Percentiles rank a stretch among this genome's conserved stretches.
Conservation (phyloP, 108 stramenopile species). For the Skeletonema potamos region DNA sequence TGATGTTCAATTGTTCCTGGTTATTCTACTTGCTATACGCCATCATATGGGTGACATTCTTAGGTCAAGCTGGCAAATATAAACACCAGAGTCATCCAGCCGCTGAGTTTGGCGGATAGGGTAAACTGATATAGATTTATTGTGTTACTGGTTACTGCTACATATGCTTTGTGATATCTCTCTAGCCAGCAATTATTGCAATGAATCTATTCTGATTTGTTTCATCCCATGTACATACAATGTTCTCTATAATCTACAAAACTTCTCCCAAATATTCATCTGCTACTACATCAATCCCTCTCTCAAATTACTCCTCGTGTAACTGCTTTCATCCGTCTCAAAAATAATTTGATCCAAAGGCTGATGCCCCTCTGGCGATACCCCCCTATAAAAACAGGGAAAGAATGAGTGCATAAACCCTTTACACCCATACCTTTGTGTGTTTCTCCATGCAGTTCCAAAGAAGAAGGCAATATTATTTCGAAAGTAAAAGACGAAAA, state of each 20-base stretch:
- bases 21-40: constrained; percentile 69
- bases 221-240: neutral
- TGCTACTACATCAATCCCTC: neutral
- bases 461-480: constrained; percentile 37
- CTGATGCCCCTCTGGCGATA: constrained; percentile 1
- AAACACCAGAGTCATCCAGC: neutral
- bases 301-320: constrained; percentile 2
- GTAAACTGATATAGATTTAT: neutral
- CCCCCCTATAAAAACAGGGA: constrained; percentile 21
- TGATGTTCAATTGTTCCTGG: constrained; percentile 81
- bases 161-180: too few relatives aligned
- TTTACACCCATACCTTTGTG: constrained; percentile 37
- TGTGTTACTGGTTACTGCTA: too few relatives aligned
- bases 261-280: neutral
- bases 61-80: constrained; percentile 47
- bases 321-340: constrained; percentile 21
- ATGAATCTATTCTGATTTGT: neutral
- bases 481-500: constrained; percentile 26
- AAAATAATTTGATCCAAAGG: constrained; percentile 47
- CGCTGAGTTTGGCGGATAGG: neutral
- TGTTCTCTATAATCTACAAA: neutral
- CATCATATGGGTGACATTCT: constrained; percentile 63
- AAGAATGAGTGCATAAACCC: constrained; percentile 27
- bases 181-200: too few relatives aligned
- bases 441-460: constrained; percentile 24